phyloP scores from a whole-genome alignment of 805 yeast species.

The Candida andamanensis region DNA sequence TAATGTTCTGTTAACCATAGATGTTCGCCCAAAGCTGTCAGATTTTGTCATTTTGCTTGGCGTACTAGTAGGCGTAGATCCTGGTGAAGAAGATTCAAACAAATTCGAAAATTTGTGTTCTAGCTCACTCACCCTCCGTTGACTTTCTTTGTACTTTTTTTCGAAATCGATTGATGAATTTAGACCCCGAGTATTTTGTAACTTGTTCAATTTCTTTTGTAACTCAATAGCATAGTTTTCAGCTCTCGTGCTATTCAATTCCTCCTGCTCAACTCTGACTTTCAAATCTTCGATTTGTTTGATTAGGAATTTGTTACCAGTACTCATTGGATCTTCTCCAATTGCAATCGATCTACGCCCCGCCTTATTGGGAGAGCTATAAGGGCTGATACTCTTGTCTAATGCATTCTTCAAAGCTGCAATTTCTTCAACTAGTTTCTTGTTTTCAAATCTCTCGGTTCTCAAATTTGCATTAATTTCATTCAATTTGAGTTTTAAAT shows the following conservation, averaged over 20 bases:
- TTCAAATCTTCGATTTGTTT: constrained; percentile 48
- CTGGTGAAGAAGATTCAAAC: constrained; percentile 13
- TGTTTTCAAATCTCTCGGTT: constrained; percentile 42
- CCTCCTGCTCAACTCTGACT: constrained; percentile 47
- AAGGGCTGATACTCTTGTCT: constrained; percentile 10
- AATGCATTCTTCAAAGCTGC: constrained; percentile 53
- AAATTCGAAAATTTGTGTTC: constrained; percentile 25
- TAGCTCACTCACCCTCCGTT: constrained; percentile 26
- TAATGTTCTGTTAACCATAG: constrained; percentile 18
- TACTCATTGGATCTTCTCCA: constrained; percentile 23
- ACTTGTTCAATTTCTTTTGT: constrained; percentile 37
- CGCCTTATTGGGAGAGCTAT: constrained; percentile 20
- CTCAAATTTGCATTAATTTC: constrained; percentile 47
- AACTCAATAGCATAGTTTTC: constrained; percentile 44
- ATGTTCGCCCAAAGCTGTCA: constrained; percentile 28
- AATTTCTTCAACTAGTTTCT: constrained; percentile 50
- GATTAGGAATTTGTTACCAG: constrained; percentile 15
- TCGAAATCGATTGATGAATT: constrained; percentile 31
- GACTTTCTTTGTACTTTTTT: constrained; percentile 30
- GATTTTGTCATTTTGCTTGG: constrained; percentile 22
- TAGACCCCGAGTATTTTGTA: constrained; percentile 38
- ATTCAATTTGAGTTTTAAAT: constrained; percentile 46
- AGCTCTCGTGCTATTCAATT: constrained; percentile 45
- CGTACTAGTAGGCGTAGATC: constrained; percentile 4
- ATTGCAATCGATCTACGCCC: constrained; percentile 29